Conservation (phyloP, 768 basidiomycete species). For the Termitomyces sp. region DNA sequence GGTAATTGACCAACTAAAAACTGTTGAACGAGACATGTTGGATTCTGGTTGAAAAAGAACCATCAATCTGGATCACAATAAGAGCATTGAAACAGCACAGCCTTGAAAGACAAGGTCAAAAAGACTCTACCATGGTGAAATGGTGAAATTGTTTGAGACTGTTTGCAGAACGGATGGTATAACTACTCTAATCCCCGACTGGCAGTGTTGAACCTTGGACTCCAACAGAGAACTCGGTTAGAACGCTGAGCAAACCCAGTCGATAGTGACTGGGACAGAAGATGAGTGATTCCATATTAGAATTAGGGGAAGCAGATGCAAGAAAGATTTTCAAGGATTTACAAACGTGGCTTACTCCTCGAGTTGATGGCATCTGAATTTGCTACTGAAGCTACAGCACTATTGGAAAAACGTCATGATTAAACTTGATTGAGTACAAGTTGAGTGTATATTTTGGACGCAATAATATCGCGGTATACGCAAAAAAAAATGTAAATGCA, state of each 20-base stretch:
- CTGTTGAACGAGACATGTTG: neutral
- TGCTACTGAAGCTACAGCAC: neutral
- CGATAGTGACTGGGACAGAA: neutral
- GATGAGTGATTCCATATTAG: neutral
- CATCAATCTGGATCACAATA: too few species aligned
- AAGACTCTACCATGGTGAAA: too few species aligned
- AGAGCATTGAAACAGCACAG: too few species aligned
- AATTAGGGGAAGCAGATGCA: neutral
- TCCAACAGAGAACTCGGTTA: neutral
- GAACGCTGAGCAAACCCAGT: neutral
- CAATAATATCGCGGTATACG: neutral
- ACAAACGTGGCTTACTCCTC: neutral
- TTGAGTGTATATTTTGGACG: neutral
- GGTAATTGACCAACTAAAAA: neutral
- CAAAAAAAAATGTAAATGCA: neutral
- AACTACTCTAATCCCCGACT: too few species aligned
- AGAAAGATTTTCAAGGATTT: neutral
- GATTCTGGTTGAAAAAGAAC: too few species aligned
- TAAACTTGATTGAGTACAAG: neutral
- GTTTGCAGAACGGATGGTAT: too few species aligned
- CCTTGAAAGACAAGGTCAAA: too few species aligned
- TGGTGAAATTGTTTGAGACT: too few species aligned
- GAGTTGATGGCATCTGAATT: neutral
- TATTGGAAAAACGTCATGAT: neutral
- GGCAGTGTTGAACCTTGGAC: too few species aligned